A percentile compares a stretch with the other conserved stretches of the same genome.
Evolutionary conservation across 1,284 basidiomycete genomes (phyloP).

Genomic region (Peniophora sp.): DNA sequence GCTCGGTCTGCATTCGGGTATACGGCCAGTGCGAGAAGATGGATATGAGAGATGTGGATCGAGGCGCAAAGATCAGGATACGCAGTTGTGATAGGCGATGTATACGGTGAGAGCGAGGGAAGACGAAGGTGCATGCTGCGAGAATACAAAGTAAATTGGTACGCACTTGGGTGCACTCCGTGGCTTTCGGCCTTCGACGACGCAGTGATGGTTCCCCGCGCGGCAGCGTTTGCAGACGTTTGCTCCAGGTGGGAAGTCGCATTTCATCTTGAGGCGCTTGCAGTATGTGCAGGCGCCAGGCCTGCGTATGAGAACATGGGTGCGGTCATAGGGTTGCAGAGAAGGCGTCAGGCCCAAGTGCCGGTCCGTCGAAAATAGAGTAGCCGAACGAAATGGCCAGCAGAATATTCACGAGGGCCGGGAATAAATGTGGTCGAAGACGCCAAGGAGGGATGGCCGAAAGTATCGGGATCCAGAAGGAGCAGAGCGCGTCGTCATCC

Average conservation of each 20-base stretch:
- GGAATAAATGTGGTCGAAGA: too few relatives aligned
- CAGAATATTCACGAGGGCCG: too few relatives aligned
- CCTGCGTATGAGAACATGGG: slow-evolving; percentile 24
- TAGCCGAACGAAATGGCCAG: too few relatives aligned
- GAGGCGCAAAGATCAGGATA: not conserved
- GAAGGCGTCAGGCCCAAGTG: too few relatives aligned
- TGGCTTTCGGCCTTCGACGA: slow-evolving; percentile 73
- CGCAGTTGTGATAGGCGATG: not conserved
- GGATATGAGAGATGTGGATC: not conserved
- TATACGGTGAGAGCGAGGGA: not conserved
- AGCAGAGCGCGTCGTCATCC: too few relatives aligned
- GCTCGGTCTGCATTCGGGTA: too few relatives aligned
- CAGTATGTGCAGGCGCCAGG: slow-evolving; percentile 75
- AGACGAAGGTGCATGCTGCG: not conserved
- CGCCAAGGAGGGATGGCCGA: too few relatives aligned
- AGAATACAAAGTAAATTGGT: slow-evolving; percentile 3
- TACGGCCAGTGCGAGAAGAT: not conserved
- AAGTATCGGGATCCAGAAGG: too few relatives aligned
- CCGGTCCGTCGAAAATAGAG: too few relatives aligned
- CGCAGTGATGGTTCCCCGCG: slow-evolving; percentile 58
- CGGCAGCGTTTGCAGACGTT: slow-evolving; percentile 69
- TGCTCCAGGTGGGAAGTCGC: slow-evolving; percentile 60
- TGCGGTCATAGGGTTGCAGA: too few relatives aligned
- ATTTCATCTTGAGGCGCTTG: slow-evolving; percentile 84
- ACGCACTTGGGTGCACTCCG: slow-evolving; percentile 73